A percentile compares a stretch with the other conserved stretches of the same genome.
phyloP scores from a whole-genome alignment of 768 basidiomycete species.

The Termitomyces heimii region DNA sequence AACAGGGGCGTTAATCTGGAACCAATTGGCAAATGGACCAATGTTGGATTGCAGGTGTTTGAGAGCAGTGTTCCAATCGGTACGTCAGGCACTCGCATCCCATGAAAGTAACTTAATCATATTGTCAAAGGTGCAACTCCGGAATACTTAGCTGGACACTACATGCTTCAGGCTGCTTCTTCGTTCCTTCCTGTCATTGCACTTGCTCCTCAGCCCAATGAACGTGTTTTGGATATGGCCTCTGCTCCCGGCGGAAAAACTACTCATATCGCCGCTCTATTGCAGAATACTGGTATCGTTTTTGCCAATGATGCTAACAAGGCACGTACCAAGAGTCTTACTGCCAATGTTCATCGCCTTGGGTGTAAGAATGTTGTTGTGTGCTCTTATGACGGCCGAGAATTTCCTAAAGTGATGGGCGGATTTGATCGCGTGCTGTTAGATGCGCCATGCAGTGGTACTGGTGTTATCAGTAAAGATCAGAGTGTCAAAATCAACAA shows the following conservation, averaged over 20 bases:
- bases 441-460: slow-evolving; percentile 97
- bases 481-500: slow-evolving; percentile 97
- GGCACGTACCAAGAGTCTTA: slow-evolving; percentile 89
- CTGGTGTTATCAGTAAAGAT: slow-evolving; percentile 98
- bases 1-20: slow-evolving; percentile 97
- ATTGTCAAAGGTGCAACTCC: slow-evolving; percentile 74
- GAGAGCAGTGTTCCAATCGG: slow-evolving; percentile 95
- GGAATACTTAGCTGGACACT: slow-evolving; percentile 97
- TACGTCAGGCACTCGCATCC: slow-evolving; percentile 15
- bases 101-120: background rate
- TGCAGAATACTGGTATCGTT: slow-evolving; percentile 96
- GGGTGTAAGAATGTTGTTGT: slow-evolving; percentile 98
- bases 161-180: slow-evolving; percentile 98
- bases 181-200: slow-evolving; percentile 99
- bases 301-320: slow-evolving; percentile 98
- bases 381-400: slow-evolving; percentile 94
- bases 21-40: slow-evolving; percentile 99
- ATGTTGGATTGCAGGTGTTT: slow-evolving; percentile 98
- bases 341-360: slow-evolving; percentile 93
- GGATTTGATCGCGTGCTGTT: slow-evolving; percentile 97
- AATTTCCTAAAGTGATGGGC: slow-evolving; percentile 98
- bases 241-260: slow-evolving; percentile 98
- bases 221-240: slow-evolving; percentile 96
- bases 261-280: slow-evolving; percentile 93
- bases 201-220: slow-evolving; percentile 85